Percentiles rank a stretch among this genome's conserved stretches.
phyloP scores from a whole-genome alignment of 2,329 filamentous ascomycete species.

The Tolypocladium capitatum region DNA sequence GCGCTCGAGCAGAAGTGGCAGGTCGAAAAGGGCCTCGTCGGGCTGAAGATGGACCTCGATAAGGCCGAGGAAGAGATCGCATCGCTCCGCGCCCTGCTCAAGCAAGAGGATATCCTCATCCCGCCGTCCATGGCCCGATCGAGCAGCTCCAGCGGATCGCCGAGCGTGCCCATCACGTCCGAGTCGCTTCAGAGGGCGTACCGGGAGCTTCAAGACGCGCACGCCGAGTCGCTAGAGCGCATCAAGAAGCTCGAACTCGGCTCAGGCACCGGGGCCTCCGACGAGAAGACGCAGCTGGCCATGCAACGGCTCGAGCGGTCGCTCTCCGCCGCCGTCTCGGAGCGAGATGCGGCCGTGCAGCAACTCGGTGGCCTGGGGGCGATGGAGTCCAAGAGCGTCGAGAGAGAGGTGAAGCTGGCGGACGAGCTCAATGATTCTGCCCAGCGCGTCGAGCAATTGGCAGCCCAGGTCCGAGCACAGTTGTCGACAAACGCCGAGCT shows the following conservation, averaged over 20 bases:
- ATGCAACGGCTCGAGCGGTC: constrained; percentile 54
- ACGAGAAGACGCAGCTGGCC: constrained; percentile 48
- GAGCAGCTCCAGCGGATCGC: constrained; percentile 18
- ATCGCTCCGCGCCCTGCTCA: constrained; percentile 64
- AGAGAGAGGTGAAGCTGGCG: constrained; percentile 50
- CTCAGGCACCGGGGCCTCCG: constrained; percentile 21
- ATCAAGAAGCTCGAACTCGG: constrained; percentile 50
- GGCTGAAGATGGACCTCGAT: constrained; percentile 92
- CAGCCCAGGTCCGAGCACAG: constrained; percentile 66
- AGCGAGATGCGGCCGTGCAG: constrained; percentile 58
- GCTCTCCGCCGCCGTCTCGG: constrained; percentile 54
- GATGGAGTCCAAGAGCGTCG: constrained; percentile 41
- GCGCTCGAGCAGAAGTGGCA: constrained; percentile 93
- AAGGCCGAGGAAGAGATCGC: constrained; percentile 86
- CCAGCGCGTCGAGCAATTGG: constrained; percentile 65
- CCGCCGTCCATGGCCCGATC: constrained; percentile 43
- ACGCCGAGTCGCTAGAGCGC: constrained; percentile 50
- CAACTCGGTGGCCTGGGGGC: constrained; percentile 47
- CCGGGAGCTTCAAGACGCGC: constrained; percentile 59
- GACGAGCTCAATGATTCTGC: constrained; percentile 62
- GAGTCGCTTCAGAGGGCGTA: constrained; percentile 63
- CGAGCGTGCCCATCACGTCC: constrained; percentile 42
- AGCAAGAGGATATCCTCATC: constrained; percentile 70
- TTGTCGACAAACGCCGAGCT: constrained; percentile 65
- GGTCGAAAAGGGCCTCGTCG: constrained; percentile 77